phyloP scores from a whole-genome alignment of 352 stramenopile genomes.

The Phytophthora vignae region DNA sequence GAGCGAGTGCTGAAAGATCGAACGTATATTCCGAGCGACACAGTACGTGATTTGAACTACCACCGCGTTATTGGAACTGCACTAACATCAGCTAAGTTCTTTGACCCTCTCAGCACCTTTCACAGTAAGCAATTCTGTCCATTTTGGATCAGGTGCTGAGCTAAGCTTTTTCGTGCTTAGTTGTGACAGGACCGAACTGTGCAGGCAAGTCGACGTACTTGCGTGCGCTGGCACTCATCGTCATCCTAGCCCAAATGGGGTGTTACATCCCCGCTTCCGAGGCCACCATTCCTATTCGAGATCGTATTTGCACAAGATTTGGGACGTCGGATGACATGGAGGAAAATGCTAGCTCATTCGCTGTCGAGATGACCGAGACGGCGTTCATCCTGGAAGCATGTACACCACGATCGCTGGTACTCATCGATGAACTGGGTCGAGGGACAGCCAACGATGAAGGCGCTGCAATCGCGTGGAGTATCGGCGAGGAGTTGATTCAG shows the following conservation, averaged over 20 bases:
- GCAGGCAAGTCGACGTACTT: constrained; percentile 93
- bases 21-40: constrained; percentile 89
- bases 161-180: constrained; percentile 37
- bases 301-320: constrained; percentile 92
- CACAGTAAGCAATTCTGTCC: constrained; percentile 53
- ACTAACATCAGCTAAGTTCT: constrained; percentile 51
- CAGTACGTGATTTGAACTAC: constrained; percentile 42
- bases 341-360: constrained; percentile 93
- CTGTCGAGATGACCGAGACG: constrained; percentile 92
- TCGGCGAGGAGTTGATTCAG: constrained; percentile 84
- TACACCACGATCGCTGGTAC: constrained; percentile 75
- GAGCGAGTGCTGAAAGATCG: constrained; percentile 72
- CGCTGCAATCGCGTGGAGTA: constrained; percentile 89
- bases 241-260: constrained; percentile 92
- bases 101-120: constrained; percentile 76
- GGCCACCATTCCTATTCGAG: constrained; percentile 83
- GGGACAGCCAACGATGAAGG: constrained; percentile 92
- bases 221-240: constrained; percentile 85
- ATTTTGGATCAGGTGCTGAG: background rate
- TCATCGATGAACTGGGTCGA: constrained; percentile 93
- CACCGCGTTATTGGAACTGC: background rate
- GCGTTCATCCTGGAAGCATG: constrained; percentile 87
- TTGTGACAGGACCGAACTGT: constrained; percentile 93
- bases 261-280: constrained; percentile 89
- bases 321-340: constrained; percentile 94